phyloP scores from a whole-genome alignment of 805 yeast species.

The Metschnikowia anglica region DNA sequence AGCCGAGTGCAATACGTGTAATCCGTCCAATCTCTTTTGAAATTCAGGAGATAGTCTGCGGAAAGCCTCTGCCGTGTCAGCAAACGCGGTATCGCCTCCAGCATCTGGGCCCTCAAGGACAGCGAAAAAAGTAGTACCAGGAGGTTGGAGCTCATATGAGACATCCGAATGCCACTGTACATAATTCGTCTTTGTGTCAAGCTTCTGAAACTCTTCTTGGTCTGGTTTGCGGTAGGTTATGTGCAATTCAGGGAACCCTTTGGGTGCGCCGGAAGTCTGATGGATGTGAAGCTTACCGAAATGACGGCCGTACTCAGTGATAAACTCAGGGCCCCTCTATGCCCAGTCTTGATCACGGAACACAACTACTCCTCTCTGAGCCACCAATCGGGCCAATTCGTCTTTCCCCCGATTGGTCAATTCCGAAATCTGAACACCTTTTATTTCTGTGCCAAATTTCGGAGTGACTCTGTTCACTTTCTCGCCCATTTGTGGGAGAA shows the following conservation, averaged over 20 bases:
- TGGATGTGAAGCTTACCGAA: constrained; percentile 45
- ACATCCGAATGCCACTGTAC: constrained; percentile 40
- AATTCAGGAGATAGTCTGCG: constrained; percentile 35
- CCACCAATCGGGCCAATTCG: constrained; percentile 33
- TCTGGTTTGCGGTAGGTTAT: constrained; percentile 34
- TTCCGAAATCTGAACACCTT: constrained; percentile 31
- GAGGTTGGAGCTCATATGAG: constrained; percentile 37
- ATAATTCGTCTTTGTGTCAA: constrained; percentile 26
- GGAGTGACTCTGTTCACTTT: constrained; percentile 28
- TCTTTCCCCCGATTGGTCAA: constrained; percentile 29
- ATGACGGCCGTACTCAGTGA: constrained; percentile 31
- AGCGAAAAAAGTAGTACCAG: constrained; percentile 35
- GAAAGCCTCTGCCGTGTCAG: constrained; percentile 40
- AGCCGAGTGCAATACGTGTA: constrained; percentile 37
- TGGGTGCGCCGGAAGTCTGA: constrained; percentile 44
- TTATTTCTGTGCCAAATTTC: constrained; percentile 32
- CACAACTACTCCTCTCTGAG: constrained; percentile 36
- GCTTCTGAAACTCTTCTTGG: constrained; percentile 28
- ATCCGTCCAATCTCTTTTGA: constrained; percentile 30
- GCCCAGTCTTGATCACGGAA: constrained; percentile 34
- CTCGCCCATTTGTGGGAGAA: constrained; percentile 21
- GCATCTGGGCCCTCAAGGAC: constrained; percentile 39
- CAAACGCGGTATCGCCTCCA: constrained; percentile 41
- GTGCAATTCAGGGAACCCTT: constrained; percentile 32
- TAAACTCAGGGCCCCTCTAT: constrained; percentile 25